Evolutionary conservation across 1,284 basidiomycete species (phyloP).

Genomic region (Cutaneotrichosporon dermatis): DNA sequence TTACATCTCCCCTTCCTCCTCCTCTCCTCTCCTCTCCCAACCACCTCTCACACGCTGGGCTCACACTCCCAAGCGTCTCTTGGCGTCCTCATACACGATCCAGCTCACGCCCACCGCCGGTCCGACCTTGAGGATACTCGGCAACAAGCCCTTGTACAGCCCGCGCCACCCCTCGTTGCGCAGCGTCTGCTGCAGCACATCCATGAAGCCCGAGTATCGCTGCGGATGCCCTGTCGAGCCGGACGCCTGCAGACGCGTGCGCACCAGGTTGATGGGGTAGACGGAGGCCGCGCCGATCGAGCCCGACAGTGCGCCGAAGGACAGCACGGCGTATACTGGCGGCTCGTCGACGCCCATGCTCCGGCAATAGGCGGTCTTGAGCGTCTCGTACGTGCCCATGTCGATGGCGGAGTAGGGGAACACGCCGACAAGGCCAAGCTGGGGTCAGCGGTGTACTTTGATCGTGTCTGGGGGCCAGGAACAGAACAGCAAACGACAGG

Average conservation of each 20-base stretch:
- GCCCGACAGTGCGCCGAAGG: conserved; percentile 83
- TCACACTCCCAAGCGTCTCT: conserved; percentile 39
- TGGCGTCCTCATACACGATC: conserved; percentile 59
- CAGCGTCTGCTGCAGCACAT: conserved; percentile 79
- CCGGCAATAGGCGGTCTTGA: conserved; percentile 75
- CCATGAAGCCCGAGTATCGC: conserved; percentile 77
- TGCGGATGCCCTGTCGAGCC: conserved; percentile 90
- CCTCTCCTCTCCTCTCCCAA: too few species aligned
- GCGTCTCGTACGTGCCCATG: conserved; percentile 90
- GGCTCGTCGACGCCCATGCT: conserved; percentile 79
- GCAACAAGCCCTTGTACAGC: conserved; percentile 88
- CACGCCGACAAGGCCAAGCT: conserved; percentile 85
- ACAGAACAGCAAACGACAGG: too few species aligned
- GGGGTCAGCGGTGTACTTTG: neutral
- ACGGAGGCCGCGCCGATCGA: conserved; percentile 88
- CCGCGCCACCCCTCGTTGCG: conserved; percentile 84
- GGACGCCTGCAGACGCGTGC: conserved; percentile 91
- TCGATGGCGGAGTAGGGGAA: conserved; percentile 88
- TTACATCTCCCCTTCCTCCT: too few species aligned
- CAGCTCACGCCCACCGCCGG: conserved; percentile 93
- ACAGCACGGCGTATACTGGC: conserved; percentile 71
- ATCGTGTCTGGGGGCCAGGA: too few species aligned
- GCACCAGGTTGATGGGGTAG: conserved; percentile 87
- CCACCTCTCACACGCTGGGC: neutral
- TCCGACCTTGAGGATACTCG: conserved; percentile 89